Evolutionary conservation across 164 flowering plant species (phyloP), one percentile per base, ranked within the genome.

Genomic region (Buxus sempervirens): DNA sequence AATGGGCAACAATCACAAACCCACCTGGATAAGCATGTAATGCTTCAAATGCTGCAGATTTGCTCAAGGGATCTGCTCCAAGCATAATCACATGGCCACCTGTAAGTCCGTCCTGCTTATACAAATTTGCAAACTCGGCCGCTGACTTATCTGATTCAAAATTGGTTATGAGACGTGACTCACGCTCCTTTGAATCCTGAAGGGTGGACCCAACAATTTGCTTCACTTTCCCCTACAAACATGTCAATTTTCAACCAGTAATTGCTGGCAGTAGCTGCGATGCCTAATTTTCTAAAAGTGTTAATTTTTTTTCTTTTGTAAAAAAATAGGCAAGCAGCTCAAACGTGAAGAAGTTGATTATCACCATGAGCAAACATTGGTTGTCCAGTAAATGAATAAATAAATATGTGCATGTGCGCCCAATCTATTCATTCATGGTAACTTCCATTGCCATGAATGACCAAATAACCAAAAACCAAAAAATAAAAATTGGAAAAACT

Each of bases 81-180:
- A 96, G 95, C 97, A 96, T 96, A 75, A 96, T 93, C 16, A 86
- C 92, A 84, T 96, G 99, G 54, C 99, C 98, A 75, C 99, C 97
- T n/a, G 67, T 75, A 60, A 96, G 97, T 32, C 83, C 88, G 83
- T 90, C 93, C 58, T 84, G 80, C 70, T 77, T 83, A 70, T 96
- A 96, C 76, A 90, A 66, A 24, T 78, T 75, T 53, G 98, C 99
- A 86, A 75, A 93, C 78, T 87, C 93, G 26, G 88, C 88, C 8
- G 99, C 87, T 13, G 93, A 85, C 76, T 84, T 92, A 72, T 96
- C 98, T 21, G 99, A 88, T 76, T 85, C 99, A 64, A 89, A 96
- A 72, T 96, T 96, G 41, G 99, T 96, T 8, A 92, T 76, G 22
- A 85, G 88, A 69, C 75, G 64, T 53, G 86, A 78, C 16, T 74